Evolutionary conservation across 306 rosid species (phyloP), one percentile per base, ranked within the genome.

Genomic region (Inga leiocalycina): DNA sequence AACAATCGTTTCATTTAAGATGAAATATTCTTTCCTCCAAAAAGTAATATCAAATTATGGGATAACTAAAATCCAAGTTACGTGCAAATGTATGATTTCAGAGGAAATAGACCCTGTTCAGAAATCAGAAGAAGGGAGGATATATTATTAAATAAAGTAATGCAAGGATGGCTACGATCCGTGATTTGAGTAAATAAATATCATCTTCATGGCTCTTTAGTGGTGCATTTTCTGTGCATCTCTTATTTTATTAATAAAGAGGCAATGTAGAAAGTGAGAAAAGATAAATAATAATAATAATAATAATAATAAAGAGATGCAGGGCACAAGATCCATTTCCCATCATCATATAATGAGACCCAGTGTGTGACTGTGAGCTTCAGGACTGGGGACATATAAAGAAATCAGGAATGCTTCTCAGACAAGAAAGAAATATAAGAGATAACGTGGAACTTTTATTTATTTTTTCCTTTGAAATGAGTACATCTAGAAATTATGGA

Each of bases 371-470:
- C 14, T 24, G 13, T 5, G 79, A 67, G 80, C 32, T 41, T 72
- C 70, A 45, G 32, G 59, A 65, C 17, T 64, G 44, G 10, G n/a
- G 45, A 71, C 49, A 76, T 8, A 76, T 8, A 10, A 61, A 74
- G 41, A 59, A 85, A 79, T 57, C 35, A 52, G 79, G 78, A 70
- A 77, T 78, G 76, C 22, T 80, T 52, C 83, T 68, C 57, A 80
- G 84, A 82, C 51, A 83, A 77, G 88, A 80, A 83, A 77, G 88
- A 80, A 83, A 74, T 82, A 78, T 78, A 84, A 48, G 54, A 48
- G 62, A 66, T 76, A 76, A 79, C 78, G 77, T 77, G 78, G 73
- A 83, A 43, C 85, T 83, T 85, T 57, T 20, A 59, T 59, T 59
- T 59, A 59, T 85, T 85, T 79, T 32, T 43, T 56, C 49, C 75